phyloP scores from a whole-genome alignment of 169 alveolate genomes.

The Babesia bigemina region DNA sequence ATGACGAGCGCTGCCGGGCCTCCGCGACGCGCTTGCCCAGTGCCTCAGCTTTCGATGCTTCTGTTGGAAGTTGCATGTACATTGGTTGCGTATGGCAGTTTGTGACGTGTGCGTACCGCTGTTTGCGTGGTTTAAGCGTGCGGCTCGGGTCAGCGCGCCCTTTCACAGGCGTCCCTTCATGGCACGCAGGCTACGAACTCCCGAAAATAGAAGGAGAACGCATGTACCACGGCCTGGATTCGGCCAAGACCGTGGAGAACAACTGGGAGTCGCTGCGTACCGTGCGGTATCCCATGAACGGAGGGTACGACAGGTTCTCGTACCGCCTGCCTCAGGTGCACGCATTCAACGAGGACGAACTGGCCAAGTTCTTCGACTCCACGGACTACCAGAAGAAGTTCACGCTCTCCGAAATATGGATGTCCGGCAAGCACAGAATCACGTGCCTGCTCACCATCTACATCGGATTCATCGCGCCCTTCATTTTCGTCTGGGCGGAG shows the following conservation, averaged over 20 bases:
- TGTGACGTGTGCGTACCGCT: too few species aligned
- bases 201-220: slow-evolving; percentile 66
- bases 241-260: slow-evolving; percentile 72
- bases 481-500: slow-evolving; percentile 58
- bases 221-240: slow-evolving; percentile 73
- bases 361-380: slow-evolving; percentile 70
- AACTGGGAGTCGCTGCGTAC: slow-evolving; percentile 70
- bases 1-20: background rate
- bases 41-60: background rate
- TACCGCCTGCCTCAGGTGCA: slow-evolving; percentile 77
- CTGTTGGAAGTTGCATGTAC: background rate
- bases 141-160: too few species aligned
- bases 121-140: too few species aligned
- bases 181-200: slow-evolving; percentile 44
- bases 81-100: too few species aligned
- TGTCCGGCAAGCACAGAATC: slow-evolving; percentile 68
- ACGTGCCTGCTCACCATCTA: slow-evolving; percentile 50
- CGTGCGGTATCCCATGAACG: slow-evolving; percentile 72
- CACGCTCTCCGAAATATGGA: slow-evolving; percentile 65
- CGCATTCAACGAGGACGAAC: slow-evolving; percentile 78
- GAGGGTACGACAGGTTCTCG: slow-evolving; percentile 73
- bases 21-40: background rate
- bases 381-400: slow-evolving; percentile 68
- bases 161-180: background rate
- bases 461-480: slow-evolving; percentile 55